Percentiles rank a stretch among this genome's conserved stretches.
phyloP scores from a whole-genome alignment of 345 rosid genomes.

The Citrus sp. region DNA sequence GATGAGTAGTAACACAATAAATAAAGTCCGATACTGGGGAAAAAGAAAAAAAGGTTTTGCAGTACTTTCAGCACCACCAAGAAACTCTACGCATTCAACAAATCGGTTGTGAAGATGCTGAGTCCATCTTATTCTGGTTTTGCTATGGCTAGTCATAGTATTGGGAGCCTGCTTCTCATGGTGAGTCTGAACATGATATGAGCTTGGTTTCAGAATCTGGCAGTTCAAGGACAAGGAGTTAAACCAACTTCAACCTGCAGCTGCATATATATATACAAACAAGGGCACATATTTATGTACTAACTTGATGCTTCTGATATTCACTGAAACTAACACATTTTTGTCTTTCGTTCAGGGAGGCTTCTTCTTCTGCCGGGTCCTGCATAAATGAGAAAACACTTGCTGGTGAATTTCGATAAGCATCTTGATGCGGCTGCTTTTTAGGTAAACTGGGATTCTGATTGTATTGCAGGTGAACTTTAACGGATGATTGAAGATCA shows the following conservation, averaged over 20 bases:
- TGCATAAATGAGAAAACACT: neutral
- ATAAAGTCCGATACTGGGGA: too few species aligned
- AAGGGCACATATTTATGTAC: neutral
- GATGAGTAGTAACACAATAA: too few species aligned
- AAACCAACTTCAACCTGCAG: neutral
- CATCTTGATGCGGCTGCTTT: neutral
- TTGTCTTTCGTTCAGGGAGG: conserved; percentile 8
- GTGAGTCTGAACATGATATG: neutral
- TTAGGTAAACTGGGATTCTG: neutral
- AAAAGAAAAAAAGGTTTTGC: too few species aligned
- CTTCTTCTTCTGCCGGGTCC: conserved; percentile 5
- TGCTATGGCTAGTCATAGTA: conserved; percentile 1
- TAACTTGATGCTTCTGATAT: conserved; percentile 8
- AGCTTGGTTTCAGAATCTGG: conserved; percentile 6
- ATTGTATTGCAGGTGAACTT: neutral
- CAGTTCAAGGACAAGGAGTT: neutral
- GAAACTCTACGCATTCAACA: conserved; percentile 27
- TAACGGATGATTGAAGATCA: conserved; percentile 8
- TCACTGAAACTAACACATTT: conserved; percentile 4
- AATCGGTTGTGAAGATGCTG: conserved; percentile 32
- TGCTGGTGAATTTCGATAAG: neutral
- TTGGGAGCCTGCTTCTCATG: too few species aligned
- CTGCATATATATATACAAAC: neutral
- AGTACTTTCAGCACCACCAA: conserved; percentile 33
- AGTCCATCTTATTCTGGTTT: conserved; percentile 33